Base-by-base conservation (phyloP, 2,329 filamentous ascomycete genomes). In the Amauroascus verrucosus region DNA sequence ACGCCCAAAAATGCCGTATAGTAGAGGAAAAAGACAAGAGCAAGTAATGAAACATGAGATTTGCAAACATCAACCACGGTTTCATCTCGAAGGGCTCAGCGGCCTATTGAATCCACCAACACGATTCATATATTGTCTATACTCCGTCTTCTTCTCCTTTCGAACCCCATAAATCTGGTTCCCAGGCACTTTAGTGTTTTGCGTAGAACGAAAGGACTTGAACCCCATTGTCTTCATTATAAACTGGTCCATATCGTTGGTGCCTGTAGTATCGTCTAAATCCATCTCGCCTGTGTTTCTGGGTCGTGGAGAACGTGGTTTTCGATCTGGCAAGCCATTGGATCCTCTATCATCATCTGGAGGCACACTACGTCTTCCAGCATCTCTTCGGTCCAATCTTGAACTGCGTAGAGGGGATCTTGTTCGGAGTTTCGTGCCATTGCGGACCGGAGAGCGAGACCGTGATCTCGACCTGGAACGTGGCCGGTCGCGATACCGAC, bases 211-310 rank as follows among this genome's bases (percentile, higher is more conserved):
- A 70, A 97, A 98, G 0, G 79, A 81, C 16, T 82, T 82, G 64
- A 98, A 96, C 1, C 93, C 93, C 86, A 98, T 90, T 74, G 90
- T 82, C 48, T 84, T 83, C 62, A 83, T 77, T 85, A 97, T 91
- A 49, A 83, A 81, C 57, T 84, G 83, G 57, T 90, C 85, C 53
- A 77, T 71, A 38, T 78, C 78, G 16, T 75, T 72, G 8, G 73
- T 71, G 8, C 79, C 77, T 14, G 77, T 73, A 32, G 68, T 64
- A 55, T 35, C 45, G 49, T 65, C 54, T 16, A 63, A 20, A 43
- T 62, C 58, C 57, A 63, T 64, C 43, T 60, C 58, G 16, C 57
- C 54, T 2, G 52, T 51, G 43, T 64, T 60, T n/a, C 61, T 63
- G 57, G 59, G 68, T 68, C 60, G 67, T 58, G 52, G 61, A 51